Evolutionary conservation across 2,329 filamentous ascomycete species (phyloP), one percentile per base, ranked within the genome.

Genomic region (Colletotrichum navitas): DNA sequence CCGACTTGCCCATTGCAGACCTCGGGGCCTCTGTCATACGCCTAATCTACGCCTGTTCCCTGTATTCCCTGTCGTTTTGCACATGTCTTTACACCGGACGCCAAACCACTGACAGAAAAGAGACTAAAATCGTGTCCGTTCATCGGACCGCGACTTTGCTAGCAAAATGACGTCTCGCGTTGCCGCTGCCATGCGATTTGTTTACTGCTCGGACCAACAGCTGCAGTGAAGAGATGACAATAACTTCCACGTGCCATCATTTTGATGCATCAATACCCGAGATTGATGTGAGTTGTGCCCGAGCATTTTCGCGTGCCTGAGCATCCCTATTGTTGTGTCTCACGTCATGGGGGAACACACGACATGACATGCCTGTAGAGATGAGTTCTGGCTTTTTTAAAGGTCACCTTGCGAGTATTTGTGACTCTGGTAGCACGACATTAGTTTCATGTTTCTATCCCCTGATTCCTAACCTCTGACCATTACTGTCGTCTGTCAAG

Each of bases 1-100:
- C 59, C 47, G 36, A 72, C 65, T 69, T 72, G 66, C 69, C 65
- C 62, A 59, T 72, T 69, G 54, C 60, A 69, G 65, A 72, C 65
- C 59, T 26, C 39, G 45, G 59, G 43, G 60, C 39, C 24, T 60
- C 65, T 64, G 43, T 55, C 60, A 68, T 64, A 68, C 67, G 67
- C 45, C 62, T 66, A 47, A 43, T 29, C 41, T 63, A 45, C 36
- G 34, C n/a, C 43, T 62, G 36, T 67, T 56, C 58, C 63, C 68
- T 68, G 68, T 39, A 59, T 67, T 51, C 64, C 64, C 68, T 68
- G 68, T 51, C 67, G 39, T 26, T 36, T 62, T 62, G 63, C 68
- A 67, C 63, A 54, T 66, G 55, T 61, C 43, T 29, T 0, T 24
- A 67, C 41, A 58, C 49, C 29, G 56, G 41, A 39, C 56, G 39